A percentile compares a stretch with the other conserved stretches of the same genome.
phyloP scores from a whole-genome alignment of 1,284 basidiomycete species.

The Wolfiporia cocos region DNA sequence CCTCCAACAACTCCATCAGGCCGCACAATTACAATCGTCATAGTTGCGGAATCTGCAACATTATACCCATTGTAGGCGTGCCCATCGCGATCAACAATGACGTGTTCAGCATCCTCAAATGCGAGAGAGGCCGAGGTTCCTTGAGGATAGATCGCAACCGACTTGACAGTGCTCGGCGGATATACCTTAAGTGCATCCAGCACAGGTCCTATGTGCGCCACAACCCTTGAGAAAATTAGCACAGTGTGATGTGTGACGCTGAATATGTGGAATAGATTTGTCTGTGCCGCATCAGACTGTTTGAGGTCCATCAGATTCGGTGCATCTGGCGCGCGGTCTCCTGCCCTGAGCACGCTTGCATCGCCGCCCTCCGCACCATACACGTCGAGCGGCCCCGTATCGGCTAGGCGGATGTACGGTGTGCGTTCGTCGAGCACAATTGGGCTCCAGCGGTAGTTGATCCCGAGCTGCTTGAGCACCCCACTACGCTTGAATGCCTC shows the following conservation, averaged over 20 bases:
- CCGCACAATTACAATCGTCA: constrained; percentile 1
- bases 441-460: constrained; percentile 36
- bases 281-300: background rate
- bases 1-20: constrained; percentile 19
- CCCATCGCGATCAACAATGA: background rate
- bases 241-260: constrained; percentile 20
- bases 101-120: background rate
- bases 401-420: too few species aligned
- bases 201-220: background rate
- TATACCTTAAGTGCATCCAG: constrained; percentile 16
- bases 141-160: background rate
- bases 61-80: constrained; percentile 1
- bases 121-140: background rate
- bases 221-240: constrained; percentile 16
- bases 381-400: constrained; percentile 1
- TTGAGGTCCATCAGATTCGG: constrained; percentile 19
- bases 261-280: constrained; percentile 20
- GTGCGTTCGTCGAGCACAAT: constrained; percentile 23
- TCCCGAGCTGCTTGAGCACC: constrained; percentile 27
- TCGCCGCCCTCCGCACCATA: constrained; percentile 24
- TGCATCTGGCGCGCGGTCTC: too few species aligned
- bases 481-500: constrained; percentile 6
- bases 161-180: constrained; percentile 1
- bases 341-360: constrained; percentile 39
- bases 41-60: background rate